phyloP scores from a whole-genome alignment of 2,329 filamentous ascomycete genomes.

The Xylariales sp. region DNA sequence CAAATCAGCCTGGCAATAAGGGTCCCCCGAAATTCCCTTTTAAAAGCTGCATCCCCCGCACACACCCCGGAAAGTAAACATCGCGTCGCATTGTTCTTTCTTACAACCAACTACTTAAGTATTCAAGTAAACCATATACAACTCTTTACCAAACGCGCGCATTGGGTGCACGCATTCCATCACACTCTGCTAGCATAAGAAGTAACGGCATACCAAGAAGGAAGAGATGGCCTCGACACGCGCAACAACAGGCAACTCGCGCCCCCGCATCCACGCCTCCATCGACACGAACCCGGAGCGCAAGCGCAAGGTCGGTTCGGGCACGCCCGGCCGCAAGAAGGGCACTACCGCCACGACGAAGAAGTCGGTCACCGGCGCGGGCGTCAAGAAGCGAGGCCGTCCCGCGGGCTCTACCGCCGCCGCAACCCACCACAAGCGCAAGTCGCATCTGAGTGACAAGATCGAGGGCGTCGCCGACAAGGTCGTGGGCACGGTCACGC shows the following conservation, averaged over 20 bases:
- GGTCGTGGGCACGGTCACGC: conserved; percentile 19
- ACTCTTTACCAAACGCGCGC: not conserved
- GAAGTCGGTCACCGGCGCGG: conserved; percentile 11
- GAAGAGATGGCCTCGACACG: conserved; percentile 21
- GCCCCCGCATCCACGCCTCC: conserved; percentile 19
- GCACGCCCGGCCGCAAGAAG: too few relatives aligned
- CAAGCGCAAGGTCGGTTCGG: conserved; percentile 15
- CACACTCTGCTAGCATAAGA: too few relatives aligned
- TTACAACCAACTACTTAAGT: too few relatives aligned
- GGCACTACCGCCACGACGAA: conserved; percentile 12
- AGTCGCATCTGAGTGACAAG: conserved; percentile 23
- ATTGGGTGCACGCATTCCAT: too few relatives aligned
- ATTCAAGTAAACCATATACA: too few relatives aligned
- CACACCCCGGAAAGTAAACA: too few relatives aligned
- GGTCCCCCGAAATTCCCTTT: not conserved
- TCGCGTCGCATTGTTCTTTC: not conserved
- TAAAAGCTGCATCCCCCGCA: not conserved
- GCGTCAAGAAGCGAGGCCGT: conserved; percentile 13
- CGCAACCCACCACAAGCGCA: conserved; percentile 21
- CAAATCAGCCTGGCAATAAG: too few relatives aligned
- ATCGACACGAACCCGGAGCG: conserved; percentile 23
- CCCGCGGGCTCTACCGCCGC: conserved; percentile 4
- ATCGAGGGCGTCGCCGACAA: conserved; percentile 22
- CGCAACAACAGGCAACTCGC: conserved; percentile 21
- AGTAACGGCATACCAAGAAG: too few relatives aligned